Conservation (phyloP, 192 early-diverging fungal species). For the Gigaspora rosea region DNA sequence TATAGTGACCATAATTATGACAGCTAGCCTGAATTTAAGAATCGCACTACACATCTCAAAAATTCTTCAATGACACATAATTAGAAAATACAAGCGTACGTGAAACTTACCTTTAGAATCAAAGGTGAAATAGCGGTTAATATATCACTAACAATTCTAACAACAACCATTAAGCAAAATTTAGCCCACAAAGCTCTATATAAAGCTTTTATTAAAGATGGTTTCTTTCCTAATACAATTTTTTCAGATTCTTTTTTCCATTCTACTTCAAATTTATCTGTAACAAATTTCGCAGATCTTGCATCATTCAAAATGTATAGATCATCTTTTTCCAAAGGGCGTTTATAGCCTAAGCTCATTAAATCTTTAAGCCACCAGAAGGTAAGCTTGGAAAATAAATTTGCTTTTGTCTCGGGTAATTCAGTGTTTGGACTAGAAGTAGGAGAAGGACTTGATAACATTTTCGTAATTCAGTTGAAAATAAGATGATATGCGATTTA, state of each 20-base stretch:
- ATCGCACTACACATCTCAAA: no score
- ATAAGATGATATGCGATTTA: no score
- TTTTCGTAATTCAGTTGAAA: no score
- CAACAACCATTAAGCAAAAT: constrained; percentile 46
- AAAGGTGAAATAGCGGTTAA: constrained; percentile 37
- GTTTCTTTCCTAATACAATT: constrained; percentile 32
- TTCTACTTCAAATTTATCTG: constrained; percentile 33
- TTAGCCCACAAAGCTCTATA: constrained; percentile 41
- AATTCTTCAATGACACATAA: no score
- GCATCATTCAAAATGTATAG: constrained; percentile 50
- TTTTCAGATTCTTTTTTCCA: constrained; percentile 39
- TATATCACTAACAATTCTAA: constrained; percentile 41
- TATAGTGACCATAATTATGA: no score
- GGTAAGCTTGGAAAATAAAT: constrained; percentile 57
- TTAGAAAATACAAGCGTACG: background rate
- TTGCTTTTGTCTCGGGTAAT: constrained; percentile 57
- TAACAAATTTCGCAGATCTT: constrained; percentile 37
- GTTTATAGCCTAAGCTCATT: constrained; percentile 65
- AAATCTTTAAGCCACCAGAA: constrained; percentile 65
- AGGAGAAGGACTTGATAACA: background rate
- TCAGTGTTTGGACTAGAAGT: background rate
- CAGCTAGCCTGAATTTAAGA: no score
- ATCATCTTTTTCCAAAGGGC: constrained; percentile 65
- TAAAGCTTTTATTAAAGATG: constrained; percentile 45
- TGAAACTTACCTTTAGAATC: constrained; percentile 30